phyloP scores from a whole-genome alignment of 2,329 filamentous ascomycete genomes.

The Sporothrix inflata region DNA sequence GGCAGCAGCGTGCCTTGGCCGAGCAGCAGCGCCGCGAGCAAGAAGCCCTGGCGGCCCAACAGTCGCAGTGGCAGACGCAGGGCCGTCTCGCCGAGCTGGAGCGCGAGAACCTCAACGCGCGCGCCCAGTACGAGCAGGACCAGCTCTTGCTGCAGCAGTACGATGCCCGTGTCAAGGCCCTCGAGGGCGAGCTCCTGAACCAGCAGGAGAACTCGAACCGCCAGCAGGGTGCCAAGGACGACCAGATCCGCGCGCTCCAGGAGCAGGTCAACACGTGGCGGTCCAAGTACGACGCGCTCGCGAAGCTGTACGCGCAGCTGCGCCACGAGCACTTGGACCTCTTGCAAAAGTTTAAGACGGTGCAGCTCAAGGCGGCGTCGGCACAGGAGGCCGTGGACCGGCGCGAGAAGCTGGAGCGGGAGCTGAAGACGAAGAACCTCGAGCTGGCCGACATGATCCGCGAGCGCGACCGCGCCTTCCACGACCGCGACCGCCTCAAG shows the following conservation, averaged over 20 bases:
- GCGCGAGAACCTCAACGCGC: constrained; percentile 89
- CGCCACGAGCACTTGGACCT: constrained; percentile 94
- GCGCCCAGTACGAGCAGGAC: constrained; percentile 95
- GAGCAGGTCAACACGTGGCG: constrained; percentile 98
- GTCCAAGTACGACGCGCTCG: constrained; percentile 92
- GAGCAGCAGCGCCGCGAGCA: constrained; percentile 92
- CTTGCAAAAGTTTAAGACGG: constrained; percentile 91
- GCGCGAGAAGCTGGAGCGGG: constrained; percentile 91
- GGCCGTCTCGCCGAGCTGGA: constrained; percentile 95
- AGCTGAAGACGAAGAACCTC: constrained; percentile 99
- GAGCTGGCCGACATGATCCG: constrained; percentile 98
- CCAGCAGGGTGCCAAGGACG: constrained; percentile 87
- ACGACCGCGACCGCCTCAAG: constrained; percentile 86
- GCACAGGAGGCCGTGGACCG: constrained; percentile 95
- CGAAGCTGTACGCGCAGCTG: constrained; percentile 95
- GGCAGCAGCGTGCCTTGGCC: constrained; percentile 83
- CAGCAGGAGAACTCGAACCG: constrained; percentile 82
- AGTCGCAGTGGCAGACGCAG: constrained; percentile 91
- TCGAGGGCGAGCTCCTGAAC: constrained; percentile 84
- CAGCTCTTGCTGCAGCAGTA: constrained; percentile 97
- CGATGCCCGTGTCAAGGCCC: constrained; percentile 87
- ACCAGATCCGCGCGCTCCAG: constrained; percentile 88
- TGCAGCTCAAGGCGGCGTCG: constrained; percentile 94
- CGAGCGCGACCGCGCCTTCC: constrained; percentile 88
- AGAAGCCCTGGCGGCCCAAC: constrained; percentile 84